Percentiles rank a stretch among this genome's conserved stretches.
Evolutionary conservation across 1,284 basidiomycete species (phyloP).

Genomic region (Farysia itapuensis): DNA sequence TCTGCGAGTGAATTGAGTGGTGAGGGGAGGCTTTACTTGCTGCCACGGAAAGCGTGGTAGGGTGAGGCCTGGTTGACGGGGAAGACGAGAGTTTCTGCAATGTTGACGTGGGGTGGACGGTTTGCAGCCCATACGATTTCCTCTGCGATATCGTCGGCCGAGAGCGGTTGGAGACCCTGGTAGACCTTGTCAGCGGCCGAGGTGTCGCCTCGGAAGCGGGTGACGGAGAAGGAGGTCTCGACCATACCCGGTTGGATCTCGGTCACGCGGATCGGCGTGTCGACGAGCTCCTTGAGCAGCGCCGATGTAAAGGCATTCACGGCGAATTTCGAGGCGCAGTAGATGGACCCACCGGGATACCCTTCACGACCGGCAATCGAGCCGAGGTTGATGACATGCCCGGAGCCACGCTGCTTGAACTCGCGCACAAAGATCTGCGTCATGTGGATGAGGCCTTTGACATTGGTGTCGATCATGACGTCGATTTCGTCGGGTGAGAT

Average conservation of each 20-base stretch:
- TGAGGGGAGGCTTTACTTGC: too few relatives aligned
- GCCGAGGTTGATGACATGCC: conserved; percentile 94
- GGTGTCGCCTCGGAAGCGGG: conserved; percentile 46
- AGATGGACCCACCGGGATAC: conserved; percentile 66
- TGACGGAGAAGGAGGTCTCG: conserved; percentile 66
- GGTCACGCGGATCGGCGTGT: conserved; percentile 67
- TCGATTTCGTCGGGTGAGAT: conserved; percentile 72
- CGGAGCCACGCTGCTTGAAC: conserved; percentile 82
- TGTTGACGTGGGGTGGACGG: conserved; percentile 63
- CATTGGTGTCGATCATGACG: conserved; percentile 90
- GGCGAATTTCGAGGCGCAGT: conserved; percentile 74
- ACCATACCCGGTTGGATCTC: conserved; percentile 71
- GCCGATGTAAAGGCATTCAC: conserved; percentile 83
- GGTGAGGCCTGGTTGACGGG: conserved; percentile 55
- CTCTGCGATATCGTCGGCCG: conserved; percentile 68
- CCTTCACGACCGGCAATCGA: conserved; percentile 88
- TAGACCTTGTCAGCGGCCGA: conserved; percentile 50
- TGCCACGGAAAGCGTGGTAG: conserved; percentile 41
- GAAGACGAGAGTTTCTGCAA: conserved; percentile 50
- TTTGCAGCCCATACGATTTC: conserved; percentile 95
- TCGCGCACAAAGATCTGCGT: conserved; percentile 71
- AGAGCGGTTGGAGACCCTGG: conserved; percentile 52
- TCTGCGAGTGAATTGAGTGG: too few relatives aligned
- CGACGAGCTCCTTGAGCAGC: conserved; percentile 79
- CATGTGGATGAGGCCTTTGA: conserved; percentile 80